Evolutionary conservation across 306 rosid species (phyloP), one percentile per base, ranked within the genome.

Genomic region (Lathyrus sativus): DNA sequence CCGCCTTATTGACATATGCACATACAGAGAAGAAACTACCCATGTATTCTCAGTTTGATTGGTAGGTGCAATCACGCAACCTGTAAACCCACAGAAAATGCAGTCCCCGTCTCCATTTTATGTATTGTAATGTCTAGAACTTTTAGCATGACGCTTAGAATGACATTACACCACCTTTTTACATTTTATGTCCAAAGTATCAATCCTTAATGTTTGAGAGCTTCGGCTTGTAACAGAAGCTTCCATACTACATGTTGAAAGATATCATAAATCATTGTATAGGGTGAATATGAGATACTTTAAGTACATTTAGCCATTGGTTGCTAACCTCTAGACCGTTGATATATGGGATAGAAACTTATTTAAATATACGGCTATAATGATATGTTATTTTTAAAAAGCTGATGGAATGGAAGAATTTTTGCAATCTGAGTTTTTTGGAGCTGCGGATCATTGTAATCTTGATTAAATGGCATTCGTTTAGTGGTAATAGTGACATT

Each of bases 11-110:
- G 28, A 9, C 38, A 22, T 69, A 51, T 39, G 26, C 22, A 48
- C 45, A 46, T 62, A 39, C 39, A 14, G 42, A 59, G 66, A 80
- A 64, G 66, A 63, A 80, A 76, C 70, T 51, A 48, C 48, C 17
- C 19, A 39, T 60, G 46, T 49, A 72, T 72, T 62, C 35, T 62
- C 41, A 50, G 8, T 58, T 79, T 58, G 18, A 75, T 58, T 59
- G 15, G 62, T 35, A 42, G 55, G 37, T 35, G 9, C 41, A 43
- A 70, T 46, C 50, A 48, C 22, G 61, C 67, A 42, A 51, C 67
- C 54, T 53, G 9, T 59, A 75, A 75, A 18, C 48, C 48, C 57
- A 29, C 17, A 22, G 55, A 66, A 66, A 75, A 62, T 12, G 13
- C 49, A 64, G 15, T 22, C 24, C 45, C 11, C 46, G 7, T 15